Percentiles rank a stretch among this genome's conserved stretches.
Evolutionary conservation across 2,329 filamentous ascomycete species (phyloP).

Genomic region (Colletotrichum tofieldiae): DNA sequence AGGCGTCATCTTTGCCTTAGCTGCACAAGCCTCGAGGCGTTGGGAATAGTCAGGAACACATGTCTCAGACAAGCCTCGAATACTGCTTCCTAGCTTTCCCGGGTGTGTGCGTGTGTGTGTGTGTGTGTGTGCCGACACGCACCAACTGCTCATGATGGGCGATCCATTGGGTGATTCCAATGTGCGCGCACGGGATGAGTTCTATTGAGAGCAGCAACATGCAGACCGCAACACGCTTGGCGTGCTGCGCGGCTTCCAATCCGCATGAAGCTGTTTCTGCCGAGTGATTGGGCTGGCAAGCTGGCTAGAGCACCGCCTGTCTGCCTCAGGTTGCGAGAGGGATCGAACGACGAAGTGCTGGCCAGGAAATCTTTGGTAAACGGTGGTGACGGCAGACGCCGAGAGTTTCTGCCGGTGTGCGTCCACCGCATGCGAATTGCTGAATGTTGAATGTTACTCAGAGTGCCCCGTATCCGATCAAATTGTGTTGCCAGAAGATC

Average conservation of each 20-base stretch:
- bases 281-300: conserved; percentile 25
- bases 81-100: conserved; percentile 33
- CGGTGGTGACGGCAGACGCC: not conserved
- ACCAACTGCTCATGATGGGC: conserved; percentile 12
- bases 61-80: conserved; percentile 41
- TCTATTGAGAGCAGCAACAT: conserved; percentile 16
- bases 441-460: conserved; percentile 5
- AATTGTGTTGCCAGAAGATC: conserved; percentile 3
- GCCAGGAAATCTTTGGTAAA: not conserved
- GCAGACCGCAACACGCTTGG: conserved; percentile 29
- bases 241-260: conserved; percentile 31
- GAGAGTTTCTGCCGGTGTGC: conserved; percentile 2
- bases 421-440: conserved; percentile 24
- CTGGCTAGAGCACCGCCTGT: conserved; percentile 15
- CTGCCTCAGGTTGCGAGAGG: not conserved
- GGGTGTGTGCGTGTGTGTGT: not conserved
- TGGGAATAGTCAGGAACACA: conserved; percentile 43
- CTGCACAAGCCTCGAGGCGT: conserved; percentile 35
- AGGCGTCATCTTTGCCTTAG: conserved; percentile 22
- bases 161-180: conserved; percentile 16
- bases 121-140: conserved; percentile 17
- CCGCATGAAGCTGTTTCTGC: conserved; percentile 22
- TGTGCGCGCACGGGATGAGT: conserved; percentile 16
- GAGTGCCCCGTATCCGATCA: conserved; percentile 31
- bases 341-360: not conserved